Evolutionary conservation across 208 protist species (phyloP), one percentile per base, ranked within the genome.

Genomic region (Wallacemonas sp.): DNA sequence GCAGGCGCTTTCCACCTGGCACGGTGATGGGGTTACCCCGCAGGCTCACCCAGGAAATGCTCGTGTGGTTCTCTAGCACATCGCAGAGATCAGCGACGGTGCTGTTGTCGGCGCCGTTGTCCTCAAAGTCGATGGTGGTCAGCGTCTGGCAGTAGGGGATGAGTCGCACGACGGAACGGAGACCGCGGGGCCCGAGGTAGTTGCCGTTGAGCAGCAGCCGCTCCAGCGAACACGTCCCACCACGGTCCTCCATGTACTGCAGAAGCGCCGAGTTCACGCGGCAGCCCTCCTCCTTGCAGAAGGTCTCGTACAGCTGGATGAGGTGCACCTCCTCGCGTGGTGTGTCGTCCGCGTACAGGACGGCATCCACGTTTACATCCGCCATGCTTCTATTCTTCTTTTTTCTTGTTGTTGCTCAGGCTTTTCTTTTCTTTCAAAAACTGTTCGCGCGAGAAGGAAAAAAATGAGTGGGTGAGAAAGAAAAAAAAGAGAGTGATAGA

Each of bases 131-230:
- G 32, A 97, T 70, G n/a, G 65, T 62, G 8, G 71, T 82, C 23
- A 95, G 71, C 2, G 90, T 92, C 68, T 94, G 83, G 58, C 85
- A 94, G 64, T 83, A 58, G 19, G 78, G 76, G n/a, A 97, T 83
- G 38, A 97, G 85, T 23, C 80, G 80, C 43, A 96, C 61, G 29
- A 97, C 84, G 1, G 93, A 90, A 0, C 81, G 75, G 21, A 96
- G 74, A 6, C 93, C 93, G 6, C 90, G 92, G 4, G 90, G 72
- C 19, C 93, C 93, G n/a, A 97, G 73, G 48, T 97, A 97, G 78
- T 96, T 96, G 67, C 78, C 77, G 16, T 73, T 49, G 4, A 97
- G 74, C 24, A 74, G 61, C 5, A 96, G 60, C 11, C 57, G 24
- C 56, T 72, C 66, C 23, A 91, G 63, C 3, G 68, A 68, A 27